Conservation (phyloP, 2,329 filamentous ascomycete genomes). For the Chrysoporthe austroafricana region DNA sequence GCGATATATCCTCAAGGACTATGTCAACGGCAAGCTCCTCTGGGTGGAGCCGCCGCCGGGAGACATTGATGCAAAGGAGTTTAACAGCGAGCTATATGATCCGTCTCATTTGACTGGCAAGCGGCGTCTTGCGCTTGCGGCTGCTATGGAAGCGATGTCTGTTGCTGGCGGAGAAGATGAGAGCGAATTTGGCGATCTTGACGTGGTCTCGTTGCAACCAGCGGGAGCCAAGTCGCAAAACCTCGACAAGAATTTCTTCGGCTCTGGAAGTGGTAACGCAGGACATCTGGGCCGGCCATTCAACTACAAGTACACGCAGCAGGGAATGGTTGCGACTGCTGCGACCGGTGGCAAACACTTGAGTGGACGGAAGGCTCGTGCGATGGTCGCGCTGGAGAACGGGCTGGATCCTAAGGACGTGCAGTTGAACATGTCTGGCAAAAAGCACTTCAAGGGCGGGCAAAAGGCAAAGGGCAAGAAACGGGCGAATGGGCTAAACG, state of each 20-base stretch:
- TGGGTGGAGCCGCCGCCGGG: slow-evolving; percentile 86
- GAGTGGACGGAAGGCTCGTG: slow-evolving; percentile 79
- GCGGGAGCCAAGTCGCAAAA: slow-evolving; percentile 74
- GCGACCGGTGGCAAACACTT: slow-evolving; percentile 60
- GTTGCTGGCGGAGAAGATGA: slow-evolving; percentile 40
- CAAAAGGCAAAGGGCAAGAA: slow-evolving; percentile 62
- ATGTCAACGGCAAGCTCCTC: slow-evolving; percentile 92
- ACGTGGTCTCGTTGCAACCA: slow-evolving; percentile 51
- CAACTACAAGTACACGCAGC: slow-evolving; percentile 85
- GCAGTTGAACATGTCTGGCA: slow-evolving; percentile 60
- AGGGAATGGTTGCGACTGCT: slow-evolving; percentile 57
- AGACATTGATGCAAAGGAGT: slow-evolving; percentile 71
- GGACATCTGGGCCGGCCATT: slow-evolving; percentile 81
- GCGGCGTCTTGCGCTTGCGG: slow-evolving; percentile 67
- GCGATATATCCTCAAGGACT: slow-evolving; percentile 90
- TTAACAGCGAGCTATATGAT: slow-evolving; percentile 91
- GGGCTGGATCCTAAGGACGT: slow-evolving; percentile 83
- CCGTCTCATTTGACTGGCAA: slow-evolving; percentile 80
- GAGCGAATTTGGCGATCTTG: slow-evolving; percentile 45
- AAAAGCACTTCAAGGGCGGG: slow-evolving; percentile 94
- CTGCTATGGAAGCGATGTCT: slow-evolving; percentile 52
- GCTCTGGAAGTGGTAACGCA: slow-evolving; percentile 60
- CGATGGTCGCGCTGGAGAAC: slow-evolving; percentile 81
- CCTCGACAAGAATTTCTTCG: slow-evolving; percentile 91
- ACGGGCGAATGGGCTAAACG: slow-evolving; percentile 46